These are phyloP conservation scores for Pharnaceum exiguum DNA, from an alignment of 148 eudicot species.

Conservation along the genomic window DNA sequence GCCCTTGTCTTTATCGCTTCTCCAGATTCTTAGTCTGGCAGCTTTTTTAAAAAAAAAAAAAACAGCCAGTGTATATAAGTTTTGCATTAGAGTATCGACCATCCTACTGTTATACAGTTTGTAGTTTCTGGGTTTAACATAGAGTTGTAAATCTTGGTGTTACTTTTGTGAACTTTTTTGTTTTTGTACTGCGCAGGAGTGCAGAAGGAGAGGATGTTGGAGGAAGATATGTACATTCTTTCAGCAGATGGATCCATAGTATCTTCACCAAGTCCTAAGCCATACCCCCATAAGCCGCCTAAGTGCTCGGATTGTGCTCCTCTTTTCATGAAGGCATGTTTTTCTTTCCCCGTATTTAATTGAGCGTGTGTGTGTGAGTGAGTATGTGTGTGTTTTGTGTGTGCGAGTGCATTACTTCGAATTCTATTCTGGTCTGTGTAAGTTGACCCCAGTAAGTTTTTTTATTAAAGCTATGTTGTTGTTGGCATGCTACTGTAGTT, in stretches of 20 bases:
- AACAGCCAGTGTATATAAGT: too few relatives aligned
- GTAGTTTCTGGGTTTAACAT: too few relatives aligned
- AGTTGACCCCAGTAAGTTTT: too few relatives aligned
- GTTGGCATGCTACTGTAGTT: too few relatives aligned
- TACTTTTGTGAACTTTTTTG: background rate
- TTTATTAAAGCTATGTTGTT: too few relatives aligned
- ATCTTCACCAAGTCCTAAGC: slow-evolving; percentile 53
- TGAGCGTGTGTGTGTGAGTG: background rate
- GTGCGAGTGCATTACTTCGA: too few relatives aligned
- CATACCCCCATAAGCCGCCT: slow-evolving; percentile 88
- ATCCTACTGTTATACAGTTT: background rate
- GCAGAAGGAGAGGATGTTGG: slow-evolving; percentile 94
- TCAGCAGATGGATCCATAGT: slow-evolving; percentile 56
- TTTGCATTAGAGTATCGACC: background rate
- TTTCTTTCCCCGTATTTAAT: background rate
- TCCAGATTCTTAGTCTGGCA: too few relatives aligned
- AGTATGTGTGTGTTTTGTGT: too few relatives aligned
- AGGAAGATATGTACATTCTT: slow-evolving; percentile 90
- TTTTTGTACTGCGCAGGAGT: slow-evolving; percentile 55
- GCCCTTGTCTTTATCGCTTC: background rate
- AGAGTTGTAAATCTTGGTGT: too few relatives aligned
- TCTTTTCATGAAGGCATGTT: slow-evolving; percentile 70
- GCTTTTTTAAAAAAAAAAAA: too few relatives aligned
- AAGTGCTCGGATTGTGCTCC: slow-evolving; percentile 94
- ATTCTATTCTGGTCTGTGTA: too few relatives aligned